A percentile compares a stretch with the other conserved stretches of the same genome.
Evolutionary conservation across 148 eudicot genomes (phyloP).

Genomic region (Camellia japonica): DNA sequence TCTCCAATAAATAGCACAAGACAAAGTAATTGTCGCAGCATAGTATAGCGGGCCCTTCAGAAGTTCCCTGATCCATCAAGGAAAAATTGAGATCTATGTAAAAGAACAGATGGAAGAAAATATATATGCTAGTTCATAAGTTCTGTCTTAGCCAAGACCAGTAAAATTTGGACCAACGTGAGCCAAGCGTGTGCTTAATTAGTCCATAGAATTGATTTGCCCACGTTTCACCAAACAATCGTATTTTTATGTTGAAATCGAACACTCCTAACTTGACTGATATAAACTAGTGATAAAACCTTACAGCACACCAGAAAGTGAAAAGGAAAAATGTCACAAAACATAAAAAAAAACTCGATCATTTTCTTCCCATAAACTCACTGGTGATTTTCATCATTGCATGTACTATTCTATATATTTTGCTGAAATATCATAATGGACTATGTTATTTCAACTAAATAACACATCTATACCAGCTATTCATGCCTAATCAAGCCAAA

Average conservation of each 20-base stretch:
- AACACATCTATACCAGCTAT: background rate
- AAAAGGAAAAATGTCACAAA: background rate
- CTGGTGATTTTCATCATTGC: background rate
- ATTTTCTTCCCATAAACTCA: background rate
- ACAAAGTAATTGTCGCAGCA: conserved; percentile 64
- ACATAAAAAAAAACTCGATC: background rate
- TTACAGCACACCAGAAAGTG: background rate
- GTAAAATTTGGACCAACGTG: conserved; percentile 3
- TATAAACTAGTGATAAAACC: background rate
- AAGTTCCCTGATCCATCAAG: conserved; percentile 66
- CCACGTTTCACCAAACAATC: background rate
- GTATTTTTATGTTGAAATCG: background rate
- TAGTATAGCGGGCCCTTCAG: conserved; percentile 88
- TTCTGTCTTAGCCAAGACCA: background rate
- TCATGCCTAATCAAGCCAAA: background rate
- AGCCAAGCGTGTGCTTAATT: background rate
- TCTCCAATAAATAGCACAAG: conserved; percentile 69
- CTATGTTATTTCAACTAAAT: background rate
- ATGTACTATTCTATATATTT: background rate
- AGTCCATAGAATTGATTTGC: background rate
- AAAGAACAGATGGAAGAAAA: background rate
- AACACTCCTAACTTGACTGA: background rate
- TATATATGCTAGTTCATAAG: background rate
- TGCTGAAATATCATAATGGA: background rate
- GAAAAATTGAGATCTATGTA: background rate